Evolutionary conservation across 495 filamentous ascomycete genomes (phyloP), one percentile per base, ranked within the genome.

Genomic region (Cetradonia linearis): DNA sequence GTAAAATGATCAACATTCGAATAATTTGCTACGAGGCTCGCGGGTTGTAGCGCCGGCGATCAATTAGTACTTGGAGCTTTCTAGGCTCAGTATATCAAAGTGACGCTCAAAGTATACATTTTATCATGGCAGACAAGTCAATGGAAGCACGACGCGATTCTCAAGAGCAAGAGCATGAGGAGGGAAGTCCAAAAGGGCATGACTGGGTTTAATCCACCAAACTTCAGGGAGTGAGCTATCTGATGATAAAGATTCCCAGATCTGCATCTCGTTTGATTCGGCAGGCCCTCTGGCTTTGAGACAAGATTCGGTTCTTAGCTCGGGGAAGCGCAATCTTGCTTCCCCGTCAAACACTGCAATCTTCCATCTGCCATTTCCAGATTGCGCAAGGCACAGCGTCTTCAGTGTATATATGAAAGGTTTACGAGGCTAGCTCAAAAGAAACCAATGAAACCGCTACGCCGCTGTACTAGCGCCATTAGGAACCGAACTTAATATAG

Each of bases 301-400:
- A 54, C 31, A 54, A 25, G 30, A 23, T 20, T 4, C 10, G 9
- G 8, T 18, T 23, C 50, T 54, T 54, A 23, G 50, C 28, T 34
- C 50, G 50, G 30, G 50, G 31, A 36, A 54, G 50, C n/a, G n/a
- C 31, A 23, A 25, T 20, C 50, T 54, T 36, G 31, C 50, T 34
- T 54, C 50, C 50, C 31, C 31, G 50, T 54, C 50, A 54, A 54
- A 54, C 50, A 54, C 50, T 54, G 31, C 50, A 54, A 54, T 34
- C 31, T 54, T 25, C 18, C 8, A 54, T 54, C 50, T 54, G 31
- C 7, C 31, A 54, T 13, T 30, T 34, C 31, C n/a, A 54, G 4
- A 34, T 54, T 20, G 50, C n/a, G 18, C 50, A 54, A 54, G 50
- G 50, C 30, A 54, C 50, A 54, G 31, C 50, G 16, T 36, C 30